phyloP scores from a whole-genome alignment of 805 yeast genomes.

The Myxozyma vanderwaltii region DNA sequence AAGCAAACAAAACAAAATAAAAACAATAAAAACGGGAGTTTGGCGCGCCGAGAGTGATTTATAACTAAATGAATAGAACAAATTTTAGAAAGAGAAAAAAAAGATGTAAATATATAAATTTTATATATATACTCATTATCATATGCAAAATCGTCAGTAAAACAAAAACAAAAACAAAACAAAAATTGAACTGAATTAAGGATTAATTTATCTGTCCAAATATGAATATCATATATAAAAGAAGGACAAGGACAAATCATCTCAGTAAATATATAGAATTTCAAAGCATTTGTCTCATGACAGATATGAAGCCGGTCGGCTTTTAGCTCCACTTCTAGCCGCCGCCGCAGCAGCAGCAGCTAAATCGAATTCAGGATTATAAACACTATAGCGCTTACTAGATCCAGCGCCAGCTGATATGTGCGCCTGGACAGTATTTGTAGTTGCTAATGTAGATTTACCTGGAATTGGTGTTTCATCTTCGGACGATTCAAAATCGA shows the following conservation, averaged over 20 bases:
- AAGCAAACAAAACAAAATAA: no score
- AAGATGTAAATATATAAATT: no score
- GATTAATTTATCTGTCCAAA: no score
- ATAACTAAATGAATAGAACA: no score
- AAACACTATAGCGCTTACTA: slow-evolving; percentile 21
- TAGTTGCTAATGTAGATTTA: neutral
- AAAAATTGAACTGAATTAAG: neutral
- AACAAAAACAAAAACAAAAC: neutral
- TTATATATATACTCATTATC: neutral
- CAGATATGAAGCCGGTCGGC: neutral
- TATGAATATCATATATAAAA: neutral
- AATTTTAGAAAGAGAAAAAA: no score
- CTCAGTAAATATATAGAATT: neutral
- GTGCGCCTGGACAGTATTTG: neutral
- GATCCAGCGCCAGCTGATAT: slow-evolving; percentile 6
- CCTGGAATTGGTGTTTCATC: slow-evolving; percentile 6
- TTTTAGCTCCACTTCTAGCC: neutral
- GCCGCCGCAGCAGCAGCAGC: neutral
- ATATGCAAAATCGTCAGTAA: neutral
- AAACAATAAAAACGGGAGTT: no score
- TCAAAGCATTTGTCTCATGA: neutral
- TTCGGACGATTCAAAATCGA: slow-evolving; percentile 31
- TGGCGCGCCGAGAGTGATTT: no score
- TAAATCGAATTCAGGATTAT: slow-evolving; percentile 15
- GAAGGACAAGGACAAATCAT: neutral